Base-by-base conservation (phyloP, 2,329 filamentous ascomycete genomes). In the Diplocarpon mali region DNA sequence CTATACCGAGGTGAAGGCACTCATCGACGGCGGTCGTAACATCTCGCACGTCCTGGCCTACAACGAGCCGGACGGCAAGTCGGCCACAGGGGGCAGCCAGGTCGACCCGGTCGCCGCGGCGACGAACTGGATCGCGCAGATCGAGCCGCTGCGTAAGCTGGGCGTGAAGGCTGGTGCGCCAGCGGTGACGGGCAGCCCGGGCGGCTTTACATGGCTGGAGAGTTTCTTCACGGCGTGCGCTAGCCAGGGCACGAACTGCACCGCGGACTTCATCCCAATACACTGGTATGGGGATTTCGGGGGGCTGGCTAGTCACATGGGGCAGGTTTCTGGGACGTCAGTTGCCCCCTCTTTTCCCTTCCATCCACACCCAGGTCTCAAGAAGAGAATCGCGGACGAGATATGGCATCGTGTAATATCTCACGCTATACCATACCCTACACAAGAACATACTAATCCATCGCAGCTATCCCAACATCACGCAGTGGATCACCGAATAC, bases 401-500 rank as follows among this genome's bases (percentile, higher is more conserved):
- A 24, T 24, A 7, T 24, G 20, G n/a, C n/a, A n/a, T n/a, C n/a
- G n/a, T n/a, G n/a, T n/a, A n/a, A n/a, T n/a, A 24, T 24, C 20
- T 4, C 20, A 24, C 20, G 20, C 7, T 7, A 24, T 7, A 24
- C 20, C 20, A 24, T 24, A 7, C 7, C 20, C 20, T 24, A 7
- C 7, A 24, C 20, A 24, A 7, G 20, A 24, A 7, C 20, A n/a
- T n/a, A 24, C 20, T 24, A 24, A 24, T 7, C 20, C 20, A 3
- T 3, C 3, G 20, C 17, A 50, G 48, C 17, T 81, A 76, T 61
- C 78, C 77, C 8, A 70, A 74, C 49, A 67, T 69, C 29, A 69
- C 73, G 3, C 75, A 89, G 49, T 90, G 85, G 85, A 69, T 90
- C 10, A 90, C 85, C 20, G 85, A 92, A 63, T 88, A 82, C 61